These are phyloP conservation scores for Malus hybrid DNA, from an alignment of 331 rosid genomes.

Conservation along the genomic window DNA sequence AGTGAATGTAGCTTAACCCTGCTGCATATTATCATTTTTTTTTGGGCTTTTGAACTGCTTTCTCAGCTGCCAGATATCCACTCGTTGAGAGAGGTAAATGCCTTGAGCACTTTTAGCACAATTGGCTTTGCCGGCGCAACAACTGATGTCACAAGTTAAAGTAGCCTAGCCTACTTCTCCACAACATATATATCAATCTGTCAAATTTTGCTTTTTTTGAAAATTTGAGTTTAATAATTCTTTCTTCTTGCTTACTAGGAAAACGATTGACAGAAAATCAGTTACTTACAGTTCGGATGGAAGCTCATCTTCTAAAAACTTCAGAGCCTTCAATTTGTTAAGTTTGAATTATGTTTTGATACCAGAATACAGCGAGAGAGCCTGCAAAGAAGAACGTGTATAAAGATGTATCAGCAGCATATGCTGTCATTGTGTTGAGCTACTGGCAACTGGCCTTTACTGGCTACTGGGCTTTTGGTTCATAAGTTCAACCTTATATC, in stretches of 20 bases:
- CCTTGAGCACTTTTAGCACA: constrained; percentile 70
- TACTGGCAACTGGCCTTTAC: constrained; percentile 58
- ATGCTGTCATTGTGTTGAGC: constrained; percentile 44
- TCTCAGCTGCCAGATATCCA: constrained; percentile 77
- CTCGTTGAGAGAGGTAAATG: constrained; percentile 70
- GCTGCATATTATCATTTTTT: constrained; percentile 62
- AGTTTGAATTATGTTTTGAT: too few species aligned
- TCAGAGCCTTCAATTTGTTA: constrained; percentile 36
- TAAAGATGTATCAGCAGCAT: constrained; percentile 61
- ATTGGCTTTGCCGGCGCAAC: constrained; percentile 69
- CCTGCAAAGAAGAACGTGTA: constrained; percentile 65
- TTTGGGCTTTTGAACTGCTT: constrained; percentile 63
- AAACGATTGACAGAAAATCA: constrained; percentile 50
- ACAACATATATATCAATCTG: background rate
- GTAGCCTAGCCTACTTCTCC: background rate
- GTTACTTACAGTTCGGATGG: constrained; percentile 46
- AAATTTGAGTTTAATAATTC: background rate
- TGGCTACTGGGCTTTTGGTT: constrained; percentile 77
- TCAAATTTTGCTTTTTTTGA: too few species aligned
- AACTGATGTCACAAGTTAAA: constrained; percentile 58
- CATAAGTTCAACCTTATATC: constrained; percentile 44
- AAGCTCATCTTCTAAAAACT: constrained; percentile 42
- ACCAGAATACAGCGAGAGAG: constrained; percentile 57
- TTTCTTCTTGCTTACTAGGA: constrained; percentile 21
- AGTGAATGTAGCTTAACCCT: constrained; percentile 45